Conservation (phyloP, 306 rosid genomes). For the Albizia julibrissin region DNA sequence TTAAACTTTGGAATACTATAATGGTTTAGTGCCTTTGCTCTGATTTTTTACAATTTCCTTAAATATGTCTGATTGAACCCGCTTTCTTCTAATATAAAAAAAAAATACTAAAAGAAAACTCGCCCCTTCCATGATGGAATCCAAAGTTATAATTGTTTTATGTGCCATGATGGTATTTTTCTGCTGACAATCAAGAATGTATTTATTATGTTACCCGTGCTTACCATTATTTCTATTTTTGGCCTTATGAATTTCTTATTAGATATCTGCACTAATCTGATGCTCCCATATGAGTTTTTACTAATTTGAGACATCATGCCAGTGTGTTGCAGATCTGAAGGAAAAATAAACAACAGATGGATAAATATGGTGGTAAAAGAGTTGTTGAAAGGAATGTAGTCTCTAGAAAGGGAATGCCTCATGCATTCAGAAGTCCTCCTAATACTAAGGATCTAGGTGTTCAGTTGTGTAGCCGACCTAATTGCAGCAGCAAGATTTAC, state of each 20-base stretch:
- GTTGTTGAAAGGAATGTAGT: constrained; percentile 47
- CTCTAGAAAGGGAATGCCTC: constrained; percentile 59
- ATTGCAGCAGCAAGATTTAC: constrained; percentile 59
- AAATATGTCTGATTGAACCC: not conserved
- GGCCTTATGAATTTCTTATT: not conserved
- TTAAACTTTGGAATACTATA: not conserved
- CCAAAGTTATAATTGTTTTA: not conserved
- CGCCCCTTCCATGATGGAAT: not conserved
- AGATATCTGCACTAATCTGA: not conserved
- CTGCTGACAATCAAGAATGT: not conserved
- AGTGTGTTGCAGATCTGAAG: constrained; percentile 45
- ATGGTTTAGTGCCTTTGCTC: not conserved
- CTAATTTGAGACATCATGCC: constrained; percentile 1
- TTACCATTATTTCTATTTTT: not conserved
- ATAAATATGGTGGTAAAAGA: constrained; percentile 64
- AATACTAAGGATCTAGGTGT: constrained; percentile 53
- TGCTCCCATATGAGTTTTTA: not conserved
- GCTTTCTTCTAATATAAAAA: not conserved
- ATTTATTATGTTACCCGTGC: not conserved
- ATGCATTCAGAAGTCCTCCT: constrained; percentile 53
- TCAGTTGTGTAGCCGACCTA: constrained; percentile 54
- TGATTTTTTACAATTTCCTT: constrained; percentile 11
- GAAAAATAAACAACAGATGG: constrained; percentile 54
- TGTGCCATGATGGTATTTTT: not conserved
- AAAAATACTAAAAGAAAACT: not conserved